Evolutionary conservation across 805 yeast species (phyloP), one percentile per base, ranked within the genome.

Genomic region (Zygoascus flipseniorum): DNA sequence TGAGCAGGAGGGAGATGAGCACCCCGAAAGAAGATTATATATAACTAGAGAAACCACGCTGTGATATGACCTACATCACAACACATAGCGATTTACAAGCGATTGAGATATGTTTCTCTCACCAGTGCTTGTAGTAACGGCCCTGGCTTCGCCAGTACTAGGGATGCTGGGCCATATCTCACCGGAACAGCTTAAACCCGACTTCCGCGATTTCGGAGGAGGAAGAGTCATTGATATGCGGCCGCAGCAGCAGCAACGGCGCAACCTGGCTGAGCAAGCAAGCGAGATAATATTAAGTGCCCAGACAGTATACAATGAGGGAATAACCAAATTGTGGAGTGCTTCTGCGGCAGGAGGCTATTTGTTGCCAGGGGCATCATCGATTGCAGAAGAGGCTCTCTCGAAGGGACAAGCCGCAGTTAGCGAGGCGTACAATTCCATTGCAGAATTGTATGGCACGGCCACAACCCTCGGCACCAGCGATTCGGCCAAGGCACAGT

Each of bases 341-440:
- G 54, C 54, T 18, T 23, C 35, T 5, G 23, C 26, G 39, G 16
- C 14, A 8, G 54, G 54, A 6, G 54, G 51, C 5, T 43, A 26
- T 39, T 42, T 52, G 43, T 28, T 19, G 8, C 48, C 54, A 5
- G 39, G 35, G 35, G 54, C 54, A 13, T 52, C 54, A 6, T 18
- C 31, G 8, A 23, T n/a, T 4, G 54, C 54, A 6, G 45, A 41
- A 18, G 46, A 46, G n/a, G 54, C 54, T 8, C 32, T 52, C 3
- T 41, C 50, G 9, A 35, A 47, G 31, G 54, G 51, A 10, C 42
- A 46, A 14, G 32, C 18, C 23, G 39, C 16, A 10, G 47, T 46
- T 2, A 31, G 23, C 9, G 28, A 6, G 8, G 51, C 54, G n/a
- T 47, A 52, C 31, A n/a, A 35, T 11, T 31, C 42, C n/a, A 14